Conservation (phyloP, 306 rosid species). For the Pachyrhizus erosus region DNA sequence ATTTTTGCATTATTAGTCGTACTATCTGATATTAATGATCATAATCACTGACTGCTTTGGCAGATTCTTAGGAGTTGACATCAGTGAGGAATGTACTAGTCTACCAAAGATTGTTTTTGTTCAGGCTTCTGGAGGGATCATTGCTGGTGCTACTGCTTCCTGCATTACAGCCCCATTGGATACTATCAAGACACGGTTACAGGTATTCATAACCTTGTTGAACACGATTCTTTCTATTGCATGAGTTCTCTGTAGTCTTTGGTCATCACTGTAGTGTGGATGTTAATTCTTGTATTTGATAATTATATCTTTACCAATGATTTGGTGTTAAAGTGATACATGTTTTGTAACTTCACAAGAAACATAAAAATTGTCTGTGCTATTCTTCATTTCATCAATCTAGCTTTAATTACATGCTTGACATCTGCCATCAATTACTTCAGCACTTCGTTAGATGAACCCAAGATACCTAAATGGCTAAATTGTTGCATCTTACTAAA, state of each 20-base stretch:
- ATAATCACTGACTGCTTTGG: constrained; percentile 33
- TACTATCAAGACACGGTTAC: constrained; percentile 94
- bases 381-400: not conserved
- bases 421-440: not conserved
- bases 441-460: not conserved
- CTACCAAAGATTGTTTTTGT: constrained; percentile 63
- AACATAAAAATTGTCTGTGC: not conserved
- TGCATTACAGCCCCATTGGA: constrained; percentile 89
- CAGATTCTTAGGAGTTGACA: constrained; percentile 57
- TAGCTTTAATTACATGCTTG: not conserved
- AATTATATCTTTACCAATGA: not conserved
- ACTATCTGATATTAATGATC: constrained; percentile 4
- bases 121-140: constrained; percentile 86
- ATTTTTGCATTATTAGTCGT: not conserved
- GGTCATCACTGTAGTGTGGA: not conserved
- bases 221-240: constrained; percentile 26
- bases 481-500: not conserved
- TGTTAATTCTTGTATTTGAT: not conserved
- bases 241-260: constrained; percentile 11
- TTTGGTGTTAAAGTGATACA: not conserved
- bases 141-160: constrained; percentile 91
- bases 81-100: constrained; percentile 46
- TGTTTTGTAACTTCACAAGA: not conserved
- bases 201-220: constrained; percentile 58
- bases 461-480: not conserved